Percentiles rank a stretch among this genome's conserved stretches.
phyloP scores from a whole-genome alignment of 2,329 filamentous ascomycete genomes.

The Fusarium haematococcum region DNA sequence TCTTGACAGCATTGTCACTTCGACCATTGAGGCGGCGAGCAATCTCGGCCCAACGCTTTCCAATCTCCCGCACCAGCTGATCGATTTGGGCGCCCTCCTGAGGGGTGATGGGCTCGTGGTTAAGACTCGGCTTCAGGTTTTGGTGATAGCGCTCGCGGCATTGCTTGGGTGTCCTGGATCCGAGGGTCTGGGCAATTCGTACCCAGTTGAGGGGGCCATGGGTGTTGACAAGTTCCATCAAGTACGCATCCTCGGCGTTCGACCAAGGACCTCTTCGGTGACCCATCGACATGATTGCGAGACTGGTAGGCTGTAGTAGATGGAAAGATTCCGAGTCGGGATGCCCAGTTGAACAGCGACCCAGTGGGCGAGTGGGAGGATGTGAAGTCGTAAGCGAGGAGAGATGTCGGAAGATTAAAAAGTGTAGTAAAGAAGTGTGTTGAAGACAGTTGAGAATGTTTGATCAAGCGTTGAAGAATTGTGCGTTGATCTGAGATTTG shows the following conservation, averaged over 20 bases:
- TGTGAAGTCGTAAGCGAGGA: not conserved
- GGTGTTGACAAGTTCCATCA: constrained; percentile 76
- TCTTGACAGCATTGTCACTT: constrained; percentile 96
- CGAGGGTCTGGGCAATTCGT: constrained; percentile 80
- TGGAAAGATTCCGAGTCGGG: not conserved
- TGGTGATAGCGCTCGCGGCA: constrained; percentile 95
- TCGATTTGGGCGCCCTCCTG: constrained; percentile 82
- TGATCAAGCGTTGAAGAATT: not conserved
- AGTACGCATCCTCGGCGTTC: constrained; percentile 76
- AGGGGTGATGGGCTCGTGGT: constrained; percentile 78
- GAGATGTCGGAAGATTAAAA: not conserved
- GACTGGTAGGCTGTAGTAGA: not conserved
- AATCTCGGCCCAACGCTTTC: constrained; percentile 94
- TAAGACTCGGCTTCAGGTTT: constrained; percentile 83
- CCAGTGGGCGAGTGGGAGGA: not conserved
- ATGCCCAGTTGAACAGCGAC: not conserved
- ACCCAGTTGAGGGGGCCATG: constrained; percentile 92
- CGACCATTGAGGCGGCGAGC: constrained; percentile 83
- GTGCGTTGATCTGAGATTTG: not conserved
- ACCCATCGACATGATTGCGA: constrained; percentile 27
- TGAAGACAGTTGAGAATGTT: not conserved
- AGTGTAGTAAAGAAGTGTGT: not conserved
- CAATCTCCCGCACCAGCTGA: constrained; percentile 79
- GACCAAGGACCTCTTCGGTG: constrained; percentile 82
- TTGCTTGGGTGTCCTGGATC: constrained; percentile 88